Evolutionary conservation across 2,329 filamentous ascomycete genomes (phyloP).

Genomic region (Neofusicoccum cordaticola): DNA sequence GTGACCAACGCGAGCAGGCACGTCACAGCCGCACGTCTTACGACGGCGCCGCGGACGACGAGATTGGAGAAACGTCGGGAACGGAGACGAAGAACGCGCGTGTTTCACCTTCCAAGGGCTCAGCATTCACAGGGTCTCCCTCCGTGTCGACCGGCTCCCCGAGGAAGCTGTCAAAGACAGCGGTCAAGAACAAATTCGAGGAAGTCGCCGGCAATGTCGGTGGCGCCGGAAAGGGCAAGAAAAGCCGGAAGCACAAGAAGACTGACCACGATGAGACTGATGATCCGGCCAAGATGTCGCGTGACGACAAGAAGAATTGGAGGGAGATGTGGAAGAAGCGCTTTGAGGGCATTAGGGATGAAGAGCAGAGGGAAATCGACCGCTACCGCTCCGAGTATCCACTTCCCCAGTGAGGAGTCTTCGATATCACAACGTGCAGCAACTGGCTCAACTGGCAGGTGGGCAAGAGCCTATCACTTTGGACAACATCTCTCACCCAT

Average conservation of each 20-base stretch:
- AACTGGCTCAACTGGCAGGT: not conserved
- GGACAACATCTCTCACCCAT: slow-evolving; percentile 3
- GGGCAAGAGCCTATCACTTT: slow-evolving; percentile 9
- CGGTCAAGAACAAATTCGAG: slow-evolving; percentile 47
- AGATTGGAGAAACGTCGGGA: slow-evolving; percentile 23
- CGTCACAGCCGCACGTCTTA: slow-evolving; percentile 31
- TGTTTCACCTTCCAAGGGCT: slow-evolving; percentile 23
- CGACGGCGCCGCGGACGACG: slow-evolving; percentile 40
- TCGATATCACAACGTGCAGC: not conserved
- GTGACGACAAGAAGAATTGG: slow-evolving; percentile 35
- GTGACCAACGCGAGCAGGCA: slow-evolving; percentile 22
- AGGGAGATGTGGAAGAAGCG: slow-evolving; percentile 35
- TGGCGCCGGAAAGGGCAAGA: not conserved
- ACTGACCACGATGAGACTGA: slow-evolving; percentile 24
- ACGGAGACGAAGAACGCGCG: slow-evolving; percentile 20
- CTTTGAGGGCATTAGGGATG: slow-evolving; percentile 33
- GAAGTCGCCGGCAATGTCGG: slow-evolving; percentile 45
- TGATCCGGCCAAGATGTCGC: slow-evolving; percentile 34
- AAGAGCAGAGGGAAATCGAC: slow-evolving; percentile 24
- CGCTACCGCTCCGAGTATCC: slow-evolving; percentile 6
- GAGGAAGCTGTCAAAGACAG: slow-evolving; percentile 40
- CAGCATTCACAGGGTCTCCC: slow-evolving; percentile 25
- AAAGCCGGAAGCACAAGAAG: slow-evolving; percentile 32
- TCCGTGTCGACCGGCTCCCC: slow-evolving; percentile 29
- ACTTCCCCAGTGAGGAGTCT: not conserved